These are phyloP conservation scores for Achaetomiella virescens DNA, from an alignment of 495 filamentous ascomycete genomes.

Conservation along the genomic window DNA sequence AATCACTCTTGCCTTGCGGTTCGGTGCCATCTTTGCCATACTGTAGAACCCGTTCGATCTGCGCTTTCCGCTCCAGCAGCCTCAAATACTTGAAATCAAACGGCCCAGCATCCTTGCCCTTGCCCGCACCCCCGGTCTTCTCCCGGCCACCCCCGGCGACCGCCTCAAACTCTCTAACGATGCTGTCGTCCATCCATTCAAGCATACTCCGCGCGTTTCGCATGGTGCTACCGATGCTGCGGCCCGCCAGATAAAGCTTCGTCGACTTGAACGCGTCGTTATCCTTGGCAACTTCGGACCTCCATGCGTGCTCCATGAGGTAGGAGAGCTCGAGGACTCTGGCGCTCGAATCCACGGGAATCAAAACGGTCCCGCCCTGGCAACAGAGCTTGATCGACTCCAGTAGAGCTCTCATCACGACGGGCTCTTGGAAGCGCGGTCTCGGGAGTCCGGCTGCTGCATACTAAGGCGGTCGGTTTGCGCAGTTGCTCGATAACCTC, in stretches of 20 bases:
- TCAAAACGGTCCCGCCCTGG: conserved; percentile 83
- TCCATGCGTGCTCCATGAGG: conserved; percentile 86
- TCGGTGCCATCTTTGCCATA: conserved; percentile 32
- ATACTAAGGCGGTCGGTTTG: conserved; percentile 88
- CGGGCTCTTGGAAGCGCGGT: conserved; percentile 61
- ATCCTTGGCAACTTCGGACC: conserved; percentile 49
- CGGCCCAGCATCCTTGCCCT: conserved; percentile 54
- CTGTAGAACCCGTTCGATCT: conserved; percentile 57
- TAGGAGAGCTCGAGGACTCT: conserved; percentile 91
- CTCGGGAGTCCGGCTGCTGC: conserved; percentile 75
- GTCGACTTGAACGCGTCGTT: conserved; percentile 61
- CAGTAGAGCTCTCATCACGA: conserved; percentile 78
- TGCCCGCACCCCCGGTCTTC: conserved; percentile 33
- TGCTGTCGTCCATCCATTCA: conserved; percentile 97
- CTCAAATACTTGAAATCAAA: conserved; percentile 87
- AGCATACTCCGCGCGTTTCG: conserved; percentile 87
- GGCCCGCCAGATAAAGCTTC: conserved; percentile 75
- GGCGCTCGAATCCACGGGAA: conserved; percentile 91
- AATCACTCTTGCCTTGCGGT: conserved; percentile 63
- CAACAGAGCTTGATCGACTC: conserved; percentile 74
- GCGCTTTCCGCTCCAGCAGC: conserved; percentile 68
- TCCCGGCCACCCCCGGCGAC: conserved; percentile 49
- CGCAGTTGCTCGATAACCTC: conserved; percentile 90
- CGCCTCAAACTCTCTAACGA: conserved; percentile 85
- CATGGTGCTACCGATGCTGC: conserved; percentile 75